Evolutionary conservation across 139 green algal species (phyloP).

Genomic region (Eudorina sp.): DNA sequence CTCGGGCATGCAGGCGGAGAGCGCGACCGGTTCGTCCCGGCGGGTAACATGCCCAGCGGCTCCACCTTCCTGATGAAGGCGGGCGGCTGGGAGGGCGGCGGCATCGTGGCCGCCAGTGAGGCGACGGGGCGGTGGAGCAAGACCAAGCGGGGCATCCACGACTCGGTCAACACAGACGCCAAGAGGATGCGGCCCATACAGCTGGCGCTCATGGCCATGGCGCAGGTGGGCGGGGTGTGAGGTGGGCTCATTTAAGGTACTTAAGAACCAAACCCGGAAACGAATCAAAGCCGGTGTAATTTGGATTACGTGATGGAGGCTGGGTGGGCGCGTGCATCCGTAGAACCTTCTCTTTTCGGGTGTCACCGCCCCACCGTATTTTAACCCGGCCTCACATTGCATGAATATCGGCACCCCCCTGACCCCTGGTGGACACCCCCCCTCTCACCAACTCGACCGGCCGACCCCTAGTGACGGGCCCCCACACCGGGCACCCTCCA

Average conservation of each 20-base stretch:
- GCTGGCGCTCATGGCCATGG: constrained; percentile 51
- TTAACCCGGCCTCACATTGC: too few relatives aligned
- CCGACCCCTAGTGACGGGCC: too few relatives aligned
- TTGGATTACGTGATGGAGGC: not conserved
- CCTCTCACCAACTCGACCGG: too few relatives aligned
- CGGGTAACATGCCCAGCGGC: constrained; percentile 5
- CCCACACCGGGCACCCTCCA: too few relatives aligned
- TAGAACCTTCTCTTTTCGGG: too few relatives aligned
- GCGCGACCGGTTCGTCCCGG: constrained; percentile 27
- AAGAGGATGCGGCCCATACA: constrained; percentile 58
- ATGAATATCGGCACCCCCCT: too few relatives aligned
- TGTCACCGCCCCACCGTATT: too few relatives aligned
- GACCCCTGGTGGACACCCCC: too few relatives aligned
- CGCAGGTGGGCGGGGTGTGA: constrained; percentile 36
- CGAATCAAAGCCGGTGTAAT: too few relatives aligned
- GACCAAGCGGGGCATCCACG: not conserved
- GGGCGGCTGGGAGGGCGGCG: constrained; percentile 23
- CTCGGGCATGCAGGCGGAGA: not conserved
- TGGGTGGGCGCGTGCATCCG: not conserved
- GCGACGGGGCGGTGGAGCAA: constrained; percentile 7
- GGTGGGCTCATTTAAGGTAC: too few relatives aligned
- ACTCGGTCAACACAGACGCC: constrained; percentile 45
- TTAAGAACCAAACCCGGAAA: too few relatives aligned
- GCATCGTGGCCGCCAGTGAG: constrained; percentile 6
- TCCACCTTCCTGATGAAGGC: constrained; percentile 40